These are phyloP conservation scores for Trichophyton simii DNA, from an alignment of 2,329 filamentous ascomycete species.

Conservation along the genomic window DNA sequence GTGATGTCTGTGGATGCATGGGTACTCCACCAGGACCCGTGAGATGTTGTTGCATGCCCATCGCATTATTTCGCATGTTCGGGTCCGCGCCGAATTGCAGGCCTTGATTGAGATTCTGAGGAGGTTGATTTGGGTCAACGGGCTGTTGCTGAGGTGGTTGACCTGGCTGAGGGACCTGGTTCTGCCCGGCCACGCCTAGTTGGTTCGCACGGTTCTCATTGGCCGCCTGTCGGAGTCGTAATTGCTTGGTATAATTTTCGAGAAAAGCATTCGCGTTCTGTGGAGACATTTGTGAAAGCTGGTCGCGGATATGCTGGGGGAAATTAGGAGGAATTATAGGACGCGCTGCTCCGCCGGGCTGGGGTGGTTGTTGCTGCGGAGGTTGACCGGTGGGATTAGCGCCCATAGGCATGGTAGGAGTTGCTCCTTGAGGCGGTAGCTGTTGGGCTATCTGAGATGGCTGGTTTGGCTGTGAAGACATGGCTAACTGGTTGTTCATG, in stretches of 20 bases:
- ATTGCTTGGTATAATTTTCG: slow-evolving; percentile 22
- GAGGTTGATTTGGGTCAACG: slow-evolving; percentile 21
- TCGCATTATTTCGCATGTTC: slow-evolving; percentile 24
- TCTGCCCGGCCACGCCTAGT: neutral
- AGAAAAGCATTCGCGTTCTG: slow-evolving; percentile 26
- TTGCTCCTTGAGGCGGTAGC: slow-evolving; percentile 29
- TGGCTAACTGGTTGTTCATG: slow-evolving; percentile 35
- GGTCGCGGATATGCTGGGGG: slow-evolving; percentile 25
- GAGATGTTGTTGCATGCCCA: slow-evolving; percentile 25
- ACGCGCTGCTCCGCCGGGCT: slow-evolving; percentile 18
- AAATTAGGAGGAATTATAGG: slow-evolving; percentile 24
- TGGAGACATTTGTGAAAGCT: slow-evolving; percentile 24
- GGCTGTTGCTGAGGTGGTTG: slow-evolving; percentile 15
- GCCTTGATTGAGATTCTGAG: slow-evolving; percentile 20
- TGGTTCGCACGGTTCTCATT: neutral
- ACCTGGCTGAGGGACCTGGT: neutral
- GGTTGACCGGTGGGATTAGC: slow-evolving; percentile 29
- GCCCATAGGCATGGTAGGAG: slow-evolving; percentile 33
- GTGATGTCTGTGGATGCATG: slow-evolving; percentile 7
- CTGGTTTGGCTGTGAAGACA: slow-evolving; percentile 26
- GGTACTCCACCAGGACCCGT: slow-evolving; percentile 19
- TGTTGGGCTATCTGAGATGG: slow-evolving; percentile 28
- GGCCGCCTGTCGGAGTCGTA: slow-evolving; percentile 15
- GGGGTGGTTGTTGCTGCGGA: slow-evolving; percentile 24
- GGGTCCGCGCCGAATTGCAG: slow-evolving; percentile 24